Conservation (phyloP, 768 basidiomycete genomes). For the Hericium alpestre region DNA sequence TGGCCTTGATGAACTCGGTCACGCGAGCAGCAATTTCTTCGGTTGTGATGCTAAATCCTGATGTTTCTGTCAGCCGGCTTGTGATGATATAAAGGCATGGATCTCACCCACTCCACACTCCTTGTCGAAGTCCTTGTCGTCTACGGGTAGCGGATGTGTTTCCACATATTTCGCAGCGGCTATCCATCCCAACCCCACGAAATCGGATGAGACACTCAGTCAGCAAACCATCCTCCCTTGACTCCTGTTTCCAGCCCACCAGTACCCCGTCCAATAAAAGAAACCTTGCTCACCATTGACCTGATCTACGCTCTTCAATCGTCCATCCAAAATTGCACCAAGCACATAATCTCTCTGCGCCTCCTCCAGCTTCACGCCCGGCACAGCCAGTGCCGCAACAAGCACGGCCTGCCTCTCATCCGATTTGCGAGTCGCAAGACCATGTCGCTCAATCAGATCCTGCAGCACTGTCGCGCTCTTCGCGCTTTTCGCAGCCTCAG, state of each 20-base stretch:
- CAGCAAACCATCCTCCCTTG: neutral
- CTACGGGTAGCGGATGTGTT: conserved; percentile 44
- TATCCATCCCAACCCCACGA: conserved; percentile 17
- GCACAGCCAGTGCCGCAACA: conserved; percentile 54
- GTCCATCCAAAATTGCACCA: conserved; percentile 57
- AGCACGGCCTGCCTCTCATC: conserved; percentile 74
- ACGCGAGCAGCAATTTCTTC: conserved; percentile 51
- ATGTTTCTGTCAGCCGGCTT: neutral
- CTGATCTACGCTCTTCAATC: conserved; percentile 76
- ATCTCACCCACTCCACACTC: conserved; percentile 75
- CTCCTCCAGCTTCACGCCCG: conserved; percentile 50
- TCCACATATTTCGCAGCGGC: conserved; percentile 74
- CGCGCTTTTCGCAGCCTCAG: conserved; percentile 70
- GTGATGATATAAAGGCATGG: neutral
- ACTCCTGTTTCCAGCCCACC: neutral
- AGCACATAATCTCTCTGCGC: conserved; percentile 55
- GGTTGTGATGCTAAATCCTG: conserved; percentile 72
- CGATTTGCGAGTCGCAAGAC: conserved; percentile 35
- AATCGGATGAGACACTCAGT: neutral
- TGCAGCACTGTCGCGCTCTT: conserved; percentile 66
- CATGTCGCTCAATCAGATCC: conserved; percentile 52
- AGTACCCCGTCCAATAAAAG: neutral
- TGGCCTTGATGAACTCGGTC: conserved; percentile 44
- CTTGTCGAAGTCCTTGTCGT: conserved; percentile 62
- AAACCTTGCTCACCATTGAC: conserved; percentile 53